These are phyloP conservation scores for Rhizopus microsporus DNA, from an alignment of 371 early-diverging fungal species.

Conservation along the genomic window DNA sequence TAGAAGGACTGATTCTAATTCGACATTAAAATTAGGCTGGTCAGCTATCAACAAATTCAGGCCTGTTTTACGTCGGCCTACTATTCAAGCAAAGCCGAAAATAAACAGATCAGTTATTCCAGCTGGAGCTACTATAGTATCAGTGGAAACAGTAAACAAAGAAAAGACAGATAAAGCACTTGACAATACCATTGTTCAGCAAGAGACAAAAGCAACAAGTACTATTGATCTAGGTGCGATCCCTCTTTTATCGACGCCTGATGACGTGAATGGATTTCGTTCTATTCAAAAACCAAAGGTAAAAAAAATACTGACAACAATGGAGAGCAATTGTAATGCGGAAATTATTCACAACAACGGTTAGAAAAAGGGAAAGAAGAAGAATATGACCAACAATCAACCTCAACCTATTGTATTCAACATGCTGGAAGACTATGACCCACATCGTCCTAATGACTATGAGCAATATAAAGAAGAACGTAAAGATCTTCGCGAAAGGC, in stretches of 20 bases:
- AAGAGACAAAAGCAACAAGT: slow-evolving; percentile 5
- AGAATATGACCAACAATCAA: slow-evolving; percentile 23
- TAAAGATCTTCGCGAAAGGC: slow-evolving; percentile 28
- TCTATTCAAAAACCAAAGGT: slow-evolving; percentile 18
- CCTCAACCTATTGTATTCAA: slow-evolving; percentile 39
- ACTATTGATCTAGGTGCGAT: slow-evolving; percentile 27
- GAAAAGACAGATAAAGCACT: slow-evolving; percentile 12
- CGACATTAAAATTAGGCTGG: slow-evolving; percentile 35
- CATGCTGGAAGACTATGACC: slow-evolving; percentile 62
- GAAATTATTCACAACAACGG: neutral
- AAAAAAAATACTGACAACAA: neutral
- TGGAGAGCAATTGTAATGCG: neutral
- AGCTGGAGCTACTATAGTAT: slow-evolving; percentile 44
- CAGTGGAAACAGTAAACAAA: slow-evolving; percentile 37
- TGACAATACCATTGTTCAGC: neutral
- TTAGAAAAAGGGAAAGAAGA: slow-evolving; percentile 25
- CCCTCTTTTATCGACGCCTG: slow-evolving; percentile 24
- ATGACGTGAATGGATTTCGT: slow-evolving; percentile 47
- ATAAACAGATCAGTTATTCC: slow-evolving; percentile 46
- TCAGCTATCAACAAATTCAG: slow-evolving; percentile 45
- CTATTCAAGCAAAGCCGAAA: slow-evolving; percentile 50
- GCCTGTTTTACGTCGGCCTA: slow-evolving; percentile 49
- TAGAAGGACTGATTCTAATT: too few species aligned
- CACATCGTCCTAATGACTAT: slow-evolving; percentile 64
- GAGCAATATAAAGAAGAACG: slow-evolving; percentile 60